A percentile compares a stretch with the other conserved stretches of the same genome.
These are phyloP conservation scores for Phytophthora fragariaefolia DNA, from an alignment of 352 stramenopile species.

Conservation along the genomic window DNA sequence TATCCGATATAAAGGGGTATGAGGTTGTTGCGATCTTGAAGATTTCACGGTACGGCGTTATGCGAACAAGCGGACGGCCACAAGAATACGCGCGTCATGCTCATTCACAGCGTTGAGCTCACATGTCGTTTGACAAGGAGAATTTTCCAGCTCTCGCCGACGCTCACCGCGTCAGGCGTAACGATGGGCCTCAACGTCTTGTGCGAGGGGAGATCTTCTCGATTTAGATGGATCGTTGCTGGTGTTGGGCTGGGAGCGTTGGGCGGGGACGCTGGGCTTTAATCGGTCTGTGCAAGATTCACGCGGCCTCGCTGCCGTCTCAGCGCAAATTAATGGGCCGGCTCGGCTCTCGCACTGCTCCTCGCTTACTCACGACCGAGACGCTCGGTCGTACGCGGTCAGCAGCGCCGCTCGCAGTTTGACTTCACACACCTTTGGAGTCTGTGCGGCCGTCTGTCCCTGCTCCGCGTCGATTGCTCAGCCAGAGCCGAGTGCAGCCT, in stretches of 20 bases:
- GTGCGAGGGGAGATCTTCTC: not conserved
- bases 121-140: conserved; percentile 21
- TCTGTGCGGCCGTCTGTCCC: conserved; percentile 17
- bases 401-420: conserved; percentile 10
- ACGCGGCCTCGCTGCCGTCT: not conserved
- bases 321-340: conserved; percentile 12
- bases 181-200: not conserved
- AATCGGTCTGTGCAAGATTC: conserved; percentile 4
- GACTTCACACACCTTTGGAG: conserved; percentile 22
- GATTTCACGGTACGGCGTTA: not conserved
- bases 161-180: not conserved
- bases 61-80: conserved; percentile 10
- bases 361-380: conserved; percentile 20
- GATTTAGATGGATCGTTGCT: not conserved
- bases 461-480: conserved; percentile 29
- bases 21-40: not conserved
- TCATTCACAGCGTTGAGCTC: conserved; percentile 14
- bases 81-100: conserved; percentile 18
- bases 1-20: not conserved
- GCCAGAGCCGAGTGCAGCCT: not conserved
- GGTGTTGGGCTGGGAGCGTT: not conserved
- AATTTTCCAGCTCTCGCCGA: too few relatives aligned
- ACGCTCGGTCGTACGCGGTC: conserved; percentile 12
- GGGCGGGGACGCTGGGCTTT: conserved; percentile 2
- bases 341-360: conserved; percentile 11